A percentile compares a stretch with the other conserved stretches of the same genome.
Conservation (phyloP, 1,139 yeast species). For the Debaryomyces fabryi region DNA sequence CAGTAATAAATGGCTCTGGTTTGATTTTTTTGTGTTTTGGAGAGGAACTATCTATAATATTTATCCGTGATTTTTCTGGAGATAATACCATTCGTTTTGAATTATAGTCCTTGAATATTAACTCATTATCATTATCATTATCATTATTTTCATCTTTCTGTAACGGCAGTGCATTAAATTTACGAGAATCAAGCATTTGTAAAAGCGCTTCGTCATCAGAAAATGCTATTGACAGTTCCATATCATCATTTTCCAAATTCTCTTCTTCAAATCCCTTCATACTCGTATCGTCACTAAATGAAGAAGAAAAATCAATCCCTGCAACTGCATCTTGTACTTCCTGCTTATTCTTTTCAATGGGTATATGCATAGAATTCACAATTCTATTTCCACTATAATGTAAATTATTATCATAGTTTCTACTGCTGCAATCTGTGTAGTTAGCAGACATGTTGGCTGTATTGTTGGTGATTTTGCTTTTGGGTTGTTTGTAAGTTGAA, state of each 20-base stretch:
- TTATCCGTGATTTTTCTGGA: background rate
- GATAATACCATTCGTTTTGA: background rate
- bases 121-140: background rate
- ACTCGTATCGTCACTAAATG: slow-evolving; percentile 9
- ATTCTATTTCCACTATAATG: background rate
- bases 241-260: background rate
- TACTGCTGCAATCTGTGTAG: background rate
- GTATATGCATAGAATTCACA: background rate
- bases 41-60: slow-evolving; percentile 4
- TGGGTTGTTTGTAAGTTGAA: slow-evolving; percentile 1
- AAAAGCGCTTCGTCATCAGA: slow-evolving; percentile 6
- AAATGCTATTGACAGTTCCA: background rate
- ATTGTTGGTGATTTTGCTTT: background rate
- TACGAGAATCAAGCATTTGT: slow-evolving; percentile 2
- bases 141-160: background rate
- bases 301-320: slow-evolving; percentile 10
- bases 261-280: background rate
- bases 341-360: background rate
- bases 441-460: background rate
- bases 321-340: background rate
- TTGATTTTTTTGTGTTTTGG: slow-evolving; percentile 2
- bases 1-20: background rate
- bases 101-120: background rate
- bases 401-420: background rate
- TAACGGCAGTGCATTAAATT: background rate